Conservation (phyloP, 306 rosid species). For the Quercus agrifolia region DNA sequence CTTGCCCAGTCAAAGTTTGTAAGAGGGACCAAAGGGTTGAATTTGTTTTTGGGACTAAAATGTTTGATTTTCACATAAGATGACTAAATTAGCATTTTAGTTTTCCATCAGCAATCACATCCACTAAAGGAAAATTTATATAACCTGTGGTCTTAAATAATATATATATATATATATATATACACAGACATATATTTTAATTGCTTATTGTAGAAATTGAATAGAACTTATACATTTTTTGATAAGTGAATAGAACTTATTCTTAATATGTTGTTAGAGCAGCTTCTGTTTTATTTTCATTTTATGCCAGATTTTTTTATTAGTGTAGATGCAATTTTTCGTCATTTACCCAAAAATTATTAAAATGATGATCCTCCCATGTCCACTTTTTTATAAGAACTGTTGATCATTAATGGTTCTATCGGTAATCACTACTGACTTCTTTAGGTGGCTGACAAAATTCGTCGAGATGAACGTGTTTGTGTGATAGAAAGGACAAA, state of each 20-base stretch:
- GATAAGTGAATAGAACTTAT: too few species aligned
- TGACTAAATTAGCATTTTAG: not conserved
- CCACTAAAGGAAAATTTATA: not conserved
- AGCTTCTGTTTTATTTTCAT: too few species aligned
- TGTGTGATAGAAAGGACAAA: conserved; percentile 83
- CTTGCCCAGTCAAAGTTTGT: not conserved
- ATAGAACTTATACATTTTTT: too few species aligned
- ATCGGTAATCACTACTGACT: conserved; percentile 14
- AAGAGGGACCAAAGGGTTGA: not conserved
- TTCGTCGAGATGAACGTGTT: conserved; percentile 75
- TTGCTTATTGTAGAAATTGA: not conserved
- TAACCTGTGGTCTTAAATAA: not conserved
- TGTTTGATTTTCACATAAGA: conserved; percentile 2
- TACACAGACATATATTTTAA: not conserved
- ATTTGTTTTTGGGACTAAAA: not conserved
- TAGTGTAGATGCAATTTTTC: too few species aligned
- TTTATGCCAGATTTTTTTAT: too few species aligned
- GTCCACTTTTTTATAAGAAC: not conserved
- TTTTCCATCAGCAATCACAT: not conserved
- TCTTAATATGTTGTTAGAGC: too few species aligned
- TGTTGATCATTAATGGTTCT: not conserved
- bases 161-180: too few species aligned
- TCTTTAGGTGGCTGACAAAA: conserved; percentile 79
- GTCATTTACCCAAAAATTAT: not conserved
- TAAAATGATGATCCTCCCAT: not conserved